These are phyloP conservation scores for Omphalotus olearius DNA, from an alignment of 1,284 basidiomycete species.

Conservation along the genomic window DNA sequence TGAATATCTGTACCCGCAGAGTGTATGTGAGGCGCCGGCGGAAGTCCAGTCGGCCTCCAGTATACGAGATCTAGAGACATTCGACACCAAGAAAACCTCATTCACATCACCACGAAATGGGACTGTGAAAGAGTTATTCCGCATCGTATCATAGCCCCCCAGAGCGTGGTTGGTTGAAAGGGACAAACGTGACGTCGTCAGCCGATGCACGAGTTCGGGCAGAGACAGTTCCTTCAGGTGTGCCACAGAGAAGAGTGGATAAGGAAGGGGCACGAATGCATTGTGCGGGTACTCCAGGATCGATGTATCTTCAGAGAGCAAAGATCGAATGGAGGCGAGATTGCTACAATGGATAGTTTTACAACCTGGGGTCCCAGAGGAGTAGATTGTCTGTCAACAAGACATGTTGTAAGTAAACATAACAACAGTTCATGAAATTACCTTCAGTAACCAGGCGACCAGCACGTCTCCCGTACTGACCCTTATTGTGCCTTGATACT, in stretches of 20 bases:
- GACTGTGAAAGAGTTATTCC: constrained; percentile 22
- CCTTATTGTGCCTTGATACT: background rate
- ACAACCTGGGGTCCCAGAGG: constrained; percentile 23
- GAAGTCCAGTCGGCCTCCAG: constrained; percentile 32
- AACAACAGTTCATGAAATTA: constrained; percentile 1
- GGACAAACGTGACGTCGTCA: constrained; percentile 23
- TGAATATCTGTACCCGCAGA: constrained; percentile 35
- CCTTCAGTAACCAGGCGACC: constrained; percentile 16
- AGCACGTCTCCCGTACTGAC: constrained; percentile 15
- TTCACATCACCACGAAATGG: constrained; percentile 28
- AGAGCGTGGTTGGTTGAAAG: constrained; percentile 26
- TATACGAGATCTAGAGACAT: constrained; percentile 34
- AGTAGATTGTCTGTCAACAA: constrained; percentile 25
- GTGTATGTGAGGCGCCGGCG: constrained; percentile 26
- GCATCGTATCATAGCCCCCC: constrained; percentile 23
- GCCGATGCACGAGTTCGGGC: constrained; percentile 22
- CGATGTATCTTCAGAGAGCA: constrained; percentile 19
- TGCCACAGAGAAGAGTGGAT: constrained; percentile 29
- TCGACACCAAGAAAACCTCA: constrained; percentile 31
- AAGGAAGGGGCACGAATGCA: constrained; percentile 33
- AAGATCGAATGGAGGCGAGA: constrained; percentile 29
- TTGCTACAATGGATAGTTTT: constrained; percentile 29
- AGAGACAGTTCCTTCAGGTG: constrained; percentile 25
- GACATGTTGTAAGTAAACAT: background rate
- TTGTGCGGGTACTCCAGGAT: constrained; percentile 31